phyloP scores from a whole-genome alignment of 2,329 filamentous ascomycete genomes.

The Trichophyton verrucosum region DNA sequence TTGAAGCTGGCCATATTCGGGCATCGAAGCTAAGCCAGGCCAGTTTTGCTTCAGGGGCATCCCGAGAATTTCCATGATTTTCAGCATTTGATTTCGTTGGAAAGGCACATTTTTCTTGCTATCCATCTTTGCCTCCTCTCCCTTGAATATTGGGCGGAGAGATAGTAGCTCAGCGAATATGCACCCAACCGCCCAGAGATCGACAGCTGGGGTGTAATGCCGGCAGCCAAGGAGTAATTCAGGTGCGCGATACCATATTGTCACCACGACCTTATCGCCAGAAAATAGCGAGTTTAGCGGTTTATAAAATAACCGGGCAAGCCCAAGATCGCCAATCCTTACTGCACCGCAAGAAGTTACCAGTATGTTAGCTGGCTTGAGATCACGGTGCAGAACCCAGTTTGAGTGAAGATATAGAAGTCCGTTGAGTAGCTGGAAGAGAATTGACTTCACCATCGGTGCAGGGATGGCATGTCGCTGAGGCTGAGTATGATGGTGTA shows the following conservation, averaged over 20 bases:
- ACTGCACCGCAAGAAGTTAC: slow-evolving; percentile 82
- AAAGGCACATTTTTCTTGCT: slow-evolving; percentile 95
- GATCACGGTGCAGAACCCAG: slow-evolving; percentile 92
- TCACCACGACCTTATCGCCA: slow-evolving; percentile 96
- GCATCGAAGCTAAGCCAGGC: slow-evolving; percentile 74
- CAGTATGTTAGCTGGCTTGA: slow-evolving; percentile 98
- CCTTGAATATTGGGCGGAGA: slow-evolving; percentile 90
- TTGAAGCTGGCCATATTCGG: slow-evolving; percentile 65
- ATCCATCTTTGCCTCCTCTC: slow-evolving; percentile 98
- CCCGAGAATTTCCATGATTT: slow-evolving; percentile 94
- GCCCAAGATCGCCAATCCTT: slow-evolving; percentile 85
- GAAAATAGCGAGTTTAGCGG: slow-evolving; percentile 82
- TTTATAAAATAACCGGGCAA: slow-evolving; percentile 88
- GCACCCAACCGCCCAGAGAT: slow-evolving; percentile 95
- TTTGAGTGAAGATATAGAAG: slow-evolving; percentile 90
- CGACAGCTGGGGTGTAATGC: slow-evolving; percentile 96
- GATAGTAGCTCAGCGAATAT: slow-evolving; percentile 93
- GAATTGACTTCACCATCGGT: slow-evolving; percentile 77
- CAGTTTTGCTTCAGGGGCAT: slow-evolving; percentile 78
- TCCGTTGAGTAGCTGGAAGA: slow-evolving; percentile 91
- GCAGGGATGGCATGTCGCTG: slow-evolving; percentile 80
- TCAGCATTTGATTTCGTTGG: slow-evolving; percentile 96
- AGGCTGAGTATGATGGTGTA: slow-evolving; percentile 90
- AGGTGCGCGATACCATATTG: slow-evolving; percentile 96
- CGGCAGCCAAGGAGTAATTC: slow-evolving; percentile 81